Evolutionary conservation across 805 yeast species (phyloP), one percentile per base, ranked within the genome.

Genomic region (Candida oleophila): DNA sequence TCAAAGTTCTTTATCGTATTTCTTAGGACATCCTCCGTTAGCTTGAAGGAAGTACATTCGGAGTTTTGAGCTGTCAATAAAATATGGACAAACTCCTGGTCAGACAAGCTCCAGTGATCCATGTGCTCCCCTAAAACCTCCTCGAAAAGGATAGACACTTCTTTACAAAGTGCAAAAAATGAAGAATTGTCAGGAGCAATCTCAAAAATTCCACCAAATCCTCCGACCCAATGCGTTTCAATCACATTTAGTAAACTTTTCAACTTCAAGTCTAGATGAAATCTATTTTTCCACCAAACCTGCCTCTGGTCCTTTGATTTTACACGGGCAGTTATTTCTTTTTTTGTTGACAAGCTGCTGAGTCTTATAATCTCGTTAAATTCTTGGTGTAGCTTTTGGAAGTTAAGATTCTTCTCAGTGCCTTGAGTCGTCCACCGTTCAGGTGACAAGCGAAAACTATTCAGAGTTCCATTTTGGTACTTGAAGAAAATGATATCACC

Each of bases 261-360:
- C 44, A 92, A 57, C 41, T 75, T 63, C 8, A 68, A 60, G 61
- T 92, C 97, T 15, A 90, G 66, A 0, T 62, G 65, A 46, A 78
- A 80, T 42, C 97, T 68, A 22, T 69, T 67, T 36, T 74, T 73
- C 96, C 97, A 94, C 97, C 97, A 92, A 5, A 67, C 52, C 40
- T 74, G 76, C 42, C 89, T 72, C 25, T 83, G 85, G 37, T 81
- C 84, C 39, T 76, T 73, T 0, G 89, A 74, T 3, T 59, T 68
- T 1, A 87, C 78, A 1, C 55, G 58, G 0, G 79, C 68, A 0
- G 89, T 82, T 1, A 78, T 72, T 30, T 76, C 79, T 0, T 64
- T 49, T 18, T 77, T 74, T 0, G 92, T 84, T 0, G 89, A 78
- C 3, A 61, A 54, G 52, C 87, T 82, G 59, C 92, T 89, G 44